Evolutionary conservation across 2,329 filamentous ascomycete species (phyloP).

Genomic region (Pseudogymnoascus sp.): DNA sequence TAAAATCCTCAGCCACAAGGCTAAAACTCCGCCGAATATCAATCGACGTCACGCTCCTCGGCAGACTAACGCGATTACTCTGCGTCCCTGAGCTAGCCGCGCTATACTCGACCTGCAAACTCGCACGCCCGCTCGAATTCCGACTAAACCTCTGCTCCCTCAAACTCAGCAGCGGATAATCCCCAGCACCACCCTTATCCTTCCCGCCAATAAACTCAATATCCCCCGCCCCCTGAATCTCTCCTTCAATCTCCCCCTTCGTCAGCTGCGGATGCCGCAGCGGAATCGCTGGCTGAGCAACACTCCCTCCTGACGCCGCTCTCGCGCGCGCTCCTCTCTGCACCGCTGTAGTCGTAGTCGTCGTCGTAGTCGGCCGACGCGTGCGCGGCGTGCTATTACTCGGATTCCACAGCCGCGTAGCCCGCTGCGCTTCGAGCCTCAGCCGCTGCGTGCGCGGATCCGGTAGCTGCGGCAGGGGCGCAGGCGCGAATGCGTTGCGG

Average conservation of each 20-base stretch:
- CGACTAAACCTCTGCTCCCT: constrained; percentile 49
- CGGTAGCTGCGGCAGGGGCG: constrained; percentile 20
- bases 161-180: constrained; percentile 49
- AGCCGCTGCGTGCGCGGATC: constrained; percentile 23
- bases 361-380: constrained; percentile 39
- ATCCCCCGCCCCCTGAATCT: constrained; percentile 9
- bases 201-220: constrained; percentile 4
- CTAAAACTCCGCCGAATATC: constrained; percentile 18
- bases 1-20: constrained; percentile 16
- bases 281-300: constrained; percentile 19
- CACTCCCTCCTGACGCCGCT: constrained; percentile 21
- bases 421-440: constrained; percentile 19
- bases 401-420: constrained; percentile 49
- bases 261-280: constrained; percentile 24
- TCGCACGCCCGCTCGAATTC: constrained; percentile 36
- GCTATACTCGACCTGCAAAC: constrained; percentile 42
- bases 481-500: constrained; percentile 25
- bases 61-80: constrained; percentile 25
- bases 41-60: constrained; percentile 26
- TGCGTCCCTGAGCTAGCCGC: constrained; percentile 23
- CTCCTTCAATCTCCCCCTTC: constrained; percentile 23
- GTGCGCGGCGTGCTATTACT: constrained; percentile 52
- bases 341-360: constrained; percentile 26
- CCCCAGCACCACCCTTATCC: constrained; percentile 34
- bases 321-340: constrained; percentile 27